These are phyloP conservation scores for Scalesia atractyloides DNA, from an alignment of 129 eudicot genomes.

Conservation along the genomic window DNA sequence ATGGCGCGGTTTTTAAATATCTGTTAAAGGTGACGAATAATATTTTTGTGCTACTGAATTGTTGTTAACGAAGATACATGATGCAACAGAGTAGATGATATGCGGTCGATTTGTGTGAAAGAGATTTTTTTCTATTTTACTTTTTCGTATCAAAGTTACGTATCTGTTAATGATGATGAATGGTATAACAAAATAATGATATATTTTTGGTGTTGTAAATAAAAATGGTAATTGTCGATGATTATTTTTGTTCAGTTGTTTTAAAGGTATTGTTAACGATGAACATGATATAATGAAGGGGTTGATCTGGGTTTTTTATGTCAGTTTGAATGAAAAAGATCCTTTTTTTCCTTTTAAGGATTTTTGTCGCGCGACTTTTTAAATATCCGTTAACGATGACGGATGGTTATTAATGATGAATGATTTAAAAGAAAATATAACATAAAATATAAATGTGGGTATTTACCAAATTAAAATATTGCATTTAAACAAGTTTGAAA, in stretches of 20 bases:
- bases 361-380: not conserved
- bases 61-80: not conserved
- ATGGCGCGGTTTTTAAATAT: not conserved
- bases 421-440: not conserved
- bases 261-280: too few relatives aligned
- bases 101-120: not conserved
- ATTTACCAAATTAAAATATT: not conserved
- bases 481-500: too few relatives aligned
- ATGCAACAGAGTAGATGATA: not conserved
- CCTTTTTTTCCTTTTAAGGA: not conserved
- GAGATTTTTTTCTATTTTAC: too few relatives aligned
- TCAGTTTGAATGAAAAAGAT: not conserved
- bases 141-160: too few relatives aligned
- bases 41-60: not conserved
- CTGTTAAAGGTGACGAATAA: not conserved
- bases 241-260: too few relatives aligned
- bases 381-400: not conserved
- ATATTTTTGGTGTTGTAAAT: too few relatives aligned
- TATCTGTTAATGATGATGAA: not conserved
- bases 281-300: too few relatives aligned
- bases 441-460: not conserved
- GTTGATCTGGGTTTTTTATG: not conserved
- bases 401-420: not conserved
- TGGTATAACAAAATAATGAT: too few relatives aligned
- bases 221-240: too few relatives aligned